Evolutionary conservation across 2,329 filamentous ascomycete genomes (phyloP).

Genomic region (Neoscytalidium dimidiatum): DNA sequence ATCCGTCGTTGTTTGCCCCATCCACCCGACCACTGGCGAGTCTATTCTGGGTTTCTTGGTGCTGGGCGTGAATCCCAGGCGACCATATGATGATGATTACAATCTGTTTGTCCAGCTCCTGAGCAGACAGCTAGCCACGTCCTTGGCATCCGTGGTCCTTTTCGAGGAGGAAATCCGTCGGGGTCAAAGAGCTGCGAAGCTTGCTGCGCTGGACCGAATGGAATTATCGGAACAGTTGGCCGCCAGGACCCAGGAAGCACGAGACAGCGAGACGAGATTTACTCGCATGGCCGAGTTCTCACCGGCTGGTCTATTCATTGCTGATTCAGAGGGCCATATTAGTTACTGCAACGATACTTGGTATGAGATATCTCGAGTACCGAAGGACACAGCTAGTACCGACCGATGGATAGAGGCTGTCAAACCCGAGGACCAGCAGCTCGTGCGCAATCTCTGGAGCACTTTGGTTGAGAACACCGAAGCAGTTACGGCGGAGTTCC

Average conservation of each 20-base stretch:
- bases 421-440: constrained; percentile 63
- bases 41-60: constrained; percentile 76
- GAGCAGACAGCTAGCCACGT: constrained; percentile 74
- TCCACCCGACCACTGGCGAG: constrained; percentile 75
- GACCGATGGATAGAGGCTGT: constrained; percentile 74
- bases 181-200: constrained; percentile 70
- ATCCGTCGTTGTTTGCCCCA: constrained; percentile 74
- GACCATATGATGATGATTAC: constrained; percentile 81
- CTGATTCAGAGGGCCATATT: constrained; percentile 69
- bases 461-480: constrained; percentile 62
- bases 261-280: constrained; percentile 72
- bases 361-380: constrained; percentile 68
- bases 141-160: constrained; percentile 76
- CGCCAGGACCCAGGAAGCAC: constrained; percentile 58
- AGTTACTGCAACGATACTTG: constrained; percentile 82
- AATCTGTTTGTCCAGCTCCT: constrained; percentile 74
- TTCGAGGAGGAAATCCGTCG: constrained; percentile 82
- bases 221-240: constrained; percentile 76
- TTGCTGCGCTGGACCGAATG: constrained; percentile 75
- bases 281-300: constrained; percentile 83
- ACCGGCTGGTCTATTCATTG: constrained; percentile 83
- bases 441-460: constrained; percentile 63
- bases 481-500: constrained; percentile 70
- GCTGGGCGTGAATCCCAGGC: constrained; percentile 74
- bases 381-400: constrained; percentile 58